These are phyloP conservation scores for Stephania cephalantha DNA, from an alignment of 164 flowering plant species.

Conservation along the genomic window DNA sequence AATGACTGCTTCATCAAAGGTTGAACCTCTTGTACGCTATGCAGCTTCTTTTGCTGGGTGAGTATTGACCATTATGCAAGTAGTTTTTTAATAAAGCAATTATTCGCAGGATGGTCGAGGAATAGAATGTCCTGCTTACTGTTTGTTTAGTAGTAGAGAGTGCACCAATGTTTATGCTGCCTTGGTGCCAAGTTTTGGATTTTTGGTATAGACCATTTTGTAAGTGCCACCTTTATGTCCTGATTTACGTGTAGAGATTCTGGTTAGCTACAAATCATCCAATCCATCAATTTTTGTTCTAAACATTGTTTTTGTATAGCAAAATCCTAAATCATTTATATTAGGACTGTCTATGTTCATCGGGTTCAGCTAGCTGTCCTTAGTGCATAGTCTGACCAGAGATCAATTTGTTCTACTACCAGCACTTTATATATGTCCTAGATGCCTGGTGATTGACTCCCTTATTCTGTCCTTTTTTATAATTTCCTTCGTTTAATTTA, in stretches of 20 bases:
- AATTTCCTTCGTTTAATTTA: not conserved
- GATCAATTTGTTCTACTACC: not conserved
- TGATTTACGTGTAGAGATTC: not conserved
- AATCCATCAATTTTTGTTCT: not conserved
- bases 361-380: not conserved
- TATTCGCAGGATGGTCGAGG: not conserved
- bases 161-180: not conserved
- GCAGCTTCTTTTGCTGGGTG: conserved; percentile 98
- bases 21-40: conserved; percentile 73
- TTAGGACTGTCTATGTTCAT: not conserved
- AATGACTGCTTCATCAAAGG: conserved; percentile 43
- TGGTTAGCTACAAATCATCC: not conserved
- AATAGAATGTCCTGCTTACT: not conserved
- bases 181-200: not conserved
- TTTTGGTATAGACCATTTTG: not conserved
- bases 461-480: no score
- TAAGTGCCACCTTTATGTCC: not conserved
- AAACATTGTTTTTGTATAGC: not conserved
- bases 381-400: not conserved
- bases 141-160: not conserved
- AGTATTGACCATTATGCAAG: not conserved
- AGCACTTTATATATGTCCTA: not conserved
- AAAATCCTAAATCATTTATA: not conserved
- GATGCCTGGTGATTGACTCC: not conserved
- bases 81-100: not conserved